Evolutionary conservation across 345 rosid species (phyloP).

Genomic region (Barbarea vulgaris): DNA sequence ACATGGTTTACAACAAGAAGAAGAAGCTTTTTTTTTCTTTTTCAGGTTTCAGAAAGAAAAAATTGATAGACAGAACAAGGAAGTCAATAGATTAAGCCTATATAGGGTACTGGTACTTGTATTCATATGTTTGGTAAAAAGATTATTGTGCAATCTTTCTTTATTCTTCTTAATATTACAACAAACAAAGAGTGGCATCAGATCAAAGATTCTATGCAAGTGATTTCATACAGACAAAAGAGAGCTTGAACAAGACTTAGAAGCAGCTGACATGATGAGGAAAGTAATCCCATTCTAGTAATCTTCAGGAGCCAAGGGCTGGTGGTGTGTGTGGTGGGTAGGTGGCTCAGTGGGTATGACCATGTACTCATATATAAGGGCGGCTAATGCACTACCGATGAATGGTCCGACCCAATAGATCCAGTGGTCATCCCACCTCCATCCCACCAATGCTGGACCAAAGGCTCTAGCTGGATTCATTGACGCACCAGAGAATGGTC

Average conservation of each 20-base stretch:
- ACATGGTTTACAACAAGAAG: background rate
- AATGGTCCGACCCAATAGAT: slow-evolving; percentile 47
- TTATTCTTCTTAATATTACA: slow-evolving; percentile 34
- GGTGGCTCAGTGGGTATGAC: slow-evolving; percentile 56
- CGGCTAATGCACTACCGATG: slow-evolving; percentile 41
- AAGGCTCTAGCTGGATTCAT: slow-evolving; percentile 52
- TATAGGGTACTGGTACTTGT: slow-evolving; percentile 18
- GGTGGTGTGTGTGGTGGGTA: slow-evolving; percentile 55
- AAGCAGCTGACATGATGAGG: background rate
- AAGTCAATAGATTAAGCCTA: slow-evolving; percentile 16
- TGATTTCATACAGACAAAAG: slow-evolving; percentile 20
- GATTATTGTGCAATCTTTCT: background rate
- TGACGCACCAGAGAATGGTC: slow-evolving; percentile 43
- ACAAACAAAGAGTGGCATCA: slow-evolving; percentile 26
- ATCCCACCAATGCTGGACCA: slow-evolving; percentile 49
- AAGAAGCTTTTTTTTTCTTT: background rate
- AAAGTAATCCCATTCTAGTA: slow-evolving; percentile 45
- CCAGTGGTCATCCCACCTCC: slow-evolving; percentile 49
- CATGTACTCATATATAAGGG: slow-evolving; percentile 55
- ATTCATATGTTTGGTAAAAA: slow-evolving; percentile 20
- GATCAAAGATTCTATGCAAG: slow-evolving; percentile 24
- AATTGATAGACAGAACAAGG: background rate
- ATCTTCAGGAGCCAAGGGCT: slow-evolving; percentile 82
- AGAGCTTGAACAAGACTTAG: slow-evolving; percentile 10
- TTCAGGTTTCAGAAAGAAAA: slow-evolving; percentile 6